Base-by-base conservation (phyloP, 1,284 basidiomycete species). In the Phlebopus sp. region DNA sequence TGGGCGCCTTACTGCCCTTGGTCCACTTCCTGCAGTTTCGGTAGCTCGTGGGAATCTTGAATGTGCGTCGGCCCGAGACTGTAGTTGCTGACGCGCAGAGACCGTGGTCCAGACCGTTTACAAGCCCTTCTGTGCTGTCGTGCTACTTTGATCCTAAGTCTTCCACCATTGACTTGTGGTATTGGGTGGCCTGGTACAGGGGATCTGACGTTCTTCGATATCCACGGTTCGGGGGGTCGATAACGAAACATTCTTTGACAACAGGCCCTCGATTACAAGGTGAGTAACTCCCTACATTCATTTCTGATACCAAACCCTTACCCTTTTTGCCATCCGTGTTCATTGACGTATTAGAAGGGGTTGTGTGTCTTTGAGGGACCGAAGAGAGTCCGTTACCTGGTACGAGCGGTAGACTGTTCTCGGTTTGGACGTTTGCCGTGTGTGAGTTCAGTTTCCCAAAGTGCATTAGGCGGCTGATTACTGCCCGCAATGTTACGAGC, bases 401-500 rank as follows among this genome's bases (percentile, higher is more conserved):
- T 8, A 18, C n/a, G 35, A 34, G 47, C 44, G 40, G 8, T 37
- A 42, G 46, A 13, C 40, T 44, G 37, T 44, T 29, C 27, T 40
- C 19, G 27, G n/a, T 29, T 37, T 21, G 10, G n/a, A 21, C 37
- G 47, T 42, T 44, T 14, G 2, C 27, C 42, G 50, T 60, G 50
- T 60, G 54, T 55, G 52, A 46, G 46, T 19, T 42, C 10, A 46
- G 54, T 49, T 57, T 56, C 56, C 27, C 14, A 43, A 37, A 41
- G 38, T 36, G 14, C 32, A 38, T 45, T 42, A 46, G 60, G 64
- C 50, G 57, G 56, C 37, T 64, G 60, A 60, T 60, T 59, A 60
- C 58, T 58, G 62, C 54, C 35, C 39, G 19, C 38, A 9, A n/a
- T n/a, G n/a, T n/a, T n/a, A n/a, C n/a, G n/a, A 25, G 37, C 23